Evolutionary conservation across 108 stramenopile genomes (phyloP), one percentile per base, ranked within the genome.

Genomic region (Thalassiosira profunda): DNA sequence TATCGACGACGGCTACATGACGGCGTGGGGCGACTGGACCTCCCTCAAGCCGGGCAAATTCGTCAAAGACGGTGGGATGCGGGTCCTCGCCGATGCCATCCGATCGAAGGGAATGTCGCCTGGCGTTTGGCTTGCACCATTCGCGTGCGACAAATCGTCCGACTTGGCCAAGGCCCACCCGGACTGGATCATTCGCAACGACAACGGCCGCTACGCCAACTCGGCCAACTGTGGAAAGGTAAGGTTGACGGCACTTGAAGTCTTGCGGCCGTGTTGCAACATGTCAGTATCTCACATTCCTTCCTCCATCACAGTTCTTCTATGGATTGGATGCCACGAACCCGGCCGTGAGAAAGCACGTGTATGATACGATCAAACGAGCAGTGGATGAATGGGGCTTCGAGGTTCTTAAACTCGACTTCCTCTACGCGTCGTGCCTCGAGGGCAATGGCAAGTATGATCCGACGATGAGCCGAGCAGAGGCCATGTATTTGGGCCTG

Each of bases 1-100:
- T 0, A 90, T 97, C 24, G 97, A 97, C 66, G 95, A 97, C 72
- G 97, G 97, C 4, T 97, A 97, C 70, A 96, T 96, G 92, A 93
- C 85, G 43, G 85, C 94, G 7, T 97, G 97, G 97, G 97, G 97
- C 28, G 97, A 96, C 67, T 97, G 97, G 97, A 79, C 85, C 52
- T 82, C 82, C 3, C 65, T 96, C 46, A 94, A 97, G 58, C 89
- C 89, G 4, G 61, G 64, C 10, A 82, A 85, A 60, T 94, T 93
- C 68, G 51, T 81, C 8, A 74, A 70, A 25, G 79, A 64, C 12
- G 61, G 70, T 57, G 80, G 89, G 24, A 86, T 97, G 90, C 72
- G 57, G 14, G 69, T 72, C 21, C 83, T 94, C 34, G 87, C 91
- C 4, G 68, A 74, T 41, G 80, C 87, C 30, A 91, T 96, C 65